These are phyloP conservation scores for Artomyces pyxidatus DNA, from an alignment of 768 basidiomycete species.

Conservation along the genomic window DNA sequence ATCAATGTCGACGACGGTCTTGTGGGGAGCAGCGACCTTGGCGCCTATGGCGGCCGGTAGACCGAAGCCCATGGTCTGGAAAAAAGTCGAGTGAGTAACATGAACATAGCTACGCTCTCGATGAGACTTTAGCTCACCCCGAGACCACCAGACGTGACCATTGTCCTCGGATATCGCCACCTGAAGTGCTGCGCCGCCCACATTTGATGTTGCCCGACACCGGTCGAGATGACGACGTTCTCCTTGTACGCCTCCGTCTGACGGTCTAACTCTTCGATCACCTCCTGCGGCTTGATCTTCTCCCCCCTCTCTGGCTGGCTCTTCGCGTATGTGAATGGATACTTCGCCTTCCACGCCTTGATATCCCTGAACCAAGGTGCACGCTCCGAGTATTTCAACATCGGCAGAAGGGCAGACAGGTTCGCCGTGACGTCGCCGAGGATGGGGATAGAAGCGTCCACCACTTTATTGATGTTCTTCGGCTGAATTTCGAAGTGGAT, in stretches of 20 bases:
- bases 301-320: conserved; percentile 42
- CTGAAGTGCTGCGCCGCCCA: conserved; percentile 95
- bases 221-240: conserved; percentile 82
- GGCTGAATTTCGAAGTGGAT: conserved; percentile 99
- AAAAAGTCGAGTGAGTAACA: not conserved
- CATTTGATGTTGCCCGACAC: conserved; percentile 99
- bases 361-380: conserved; percentile 80
- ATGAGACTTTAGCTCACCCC: conserved; percentile 49
- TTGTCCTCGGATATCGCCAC: conserved; percentile 78
- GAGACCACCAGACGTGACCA: conserved; percentile 92
- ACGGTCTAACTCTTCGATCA: conserved; percentile 83
- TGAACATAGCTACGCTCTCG: conserved; percentile 3
- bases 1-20: conserved; percentile 92
- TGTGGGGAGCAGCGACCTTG: conserved; percentile 91
- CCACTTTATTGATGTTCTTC: conserved; percentile 99
- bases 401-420: conserved; percentile 72
- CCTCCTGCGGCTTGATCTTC: conserved; percentile 92
- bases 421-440: conserved; percentile 89
- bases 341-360: conserved; percentile 74
- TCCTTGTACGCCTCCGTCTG: conserved; percentile 79
- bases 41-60: conserved; percentile 92
- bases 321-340: conserved; percentile 84
- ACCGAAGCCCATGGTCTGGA: conserved; percentile 96
- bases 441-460: conserved; percentile 89
- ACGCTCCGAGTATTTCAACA: conserved; percentile 58